Evolutionary conservation across 352 stramenopile genomes (phyloP).

Genomic region (Globisporangium acanthophoron): DNA sequence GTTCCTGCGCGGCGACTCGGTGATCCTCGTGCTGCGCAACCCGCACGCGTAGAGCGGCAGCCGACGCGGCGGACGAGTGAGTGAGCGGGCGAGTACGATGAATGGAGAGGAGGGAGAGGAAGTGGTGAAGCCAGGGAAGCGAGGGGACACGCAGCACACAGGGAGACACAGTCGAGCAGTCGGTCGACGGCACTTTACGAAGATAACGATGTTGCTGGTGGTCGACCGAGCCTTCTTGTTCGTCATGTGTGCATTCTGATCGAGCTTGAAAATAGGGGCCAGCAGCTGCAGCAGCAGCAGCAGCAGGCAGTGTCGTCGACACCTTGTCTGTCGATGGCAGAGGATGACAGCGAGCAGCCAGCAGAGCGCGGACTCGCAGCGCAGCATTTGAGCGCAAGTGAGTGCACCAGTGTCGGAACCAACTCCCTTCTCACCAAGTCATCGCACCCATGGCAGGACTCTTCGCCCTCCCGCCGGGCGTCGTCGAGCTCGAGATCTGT

Average conservation of each 20-base stretch:
- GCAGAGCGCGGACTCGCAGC: too few relatives aligned
- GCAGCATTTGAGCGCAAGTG: too few relatives aligned
- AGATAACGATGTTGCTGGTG: neutral
- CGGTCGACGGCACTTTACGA: too few relatives aligned
- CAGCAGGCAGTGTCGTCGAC: too few relatives aligned
- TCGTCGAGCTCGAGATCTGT: slow-evolving; percentile 40
- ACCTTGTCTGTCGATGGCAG: too few relatives aligned
- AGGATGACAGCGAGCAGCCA: too few relatives aligned
- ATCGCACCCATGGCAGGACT: slow-evolving; percentile 11
- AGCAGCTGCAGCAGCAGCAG: too few relatives aligned
- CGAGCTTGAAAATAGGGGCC: too few relatives aligned
- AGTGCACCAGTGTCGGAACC: neutral
- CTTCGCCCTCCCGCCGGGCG: slow-evolving; percentile 23
- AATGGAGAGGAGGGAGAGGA: neutral
- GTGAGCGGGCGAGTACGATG: neutral
- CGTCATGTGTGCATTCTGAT: too few relatives aligned
- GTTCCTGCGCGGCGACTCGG: slow-evolving; percentile 99
- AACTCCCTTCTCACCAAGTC: neutral
- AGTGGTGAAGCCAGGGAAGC: neutral
- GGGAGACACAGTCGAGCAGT: neutral
- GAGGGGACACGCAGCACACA: too few relatives aligned
- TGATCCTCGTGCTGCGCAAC: slow-evolving; percentile 98
- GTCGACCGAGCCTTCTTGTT: too few relatives aligned
- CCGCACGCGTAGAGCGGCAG: slow-evolving; percentile 72
- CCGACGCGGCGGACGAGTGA: neutral